Percentiles rank a stretch among this genome's conserved stretches.
phyloP scores from a whole-genome alignment of 164 flowering plant species.

The Chimonanthus praecox region DNA sequence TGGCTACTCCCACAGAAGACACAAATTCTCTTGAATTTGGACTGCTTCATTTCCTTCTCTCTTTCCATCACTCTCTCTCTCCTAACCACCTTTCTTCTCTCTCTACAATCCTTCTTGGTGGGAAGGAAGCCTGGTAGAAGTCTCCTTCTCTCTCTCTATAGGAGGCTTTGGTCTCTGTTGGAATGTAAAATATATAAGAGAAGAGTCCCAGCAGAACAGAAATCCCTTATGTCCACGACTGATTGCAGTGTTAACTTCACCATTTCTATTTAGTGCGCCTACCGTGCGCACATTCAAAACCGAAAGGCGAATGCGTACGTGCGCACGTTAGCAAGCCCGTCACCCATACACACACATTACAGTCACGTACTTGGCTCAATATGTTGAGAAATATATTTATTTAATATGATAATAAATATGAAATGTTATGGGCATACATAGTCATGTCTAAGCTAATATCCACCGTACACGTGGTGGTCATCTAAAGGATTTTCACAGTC shows the following conservation, averaged over 20 bases:
- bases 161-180: too few relatives aligned
- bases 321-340: neutral
- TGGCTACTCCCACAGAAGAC: conserved; percentile 99
- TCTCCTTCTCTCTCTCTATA: neutral
- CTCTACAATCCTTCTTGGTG: neutral
- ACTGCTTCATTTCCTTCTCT: conserved; percentile 39
- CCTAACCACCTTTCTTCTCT: neutral
- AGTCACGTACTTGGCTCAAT: neutral
- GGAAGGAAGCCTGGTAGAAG: neutral
- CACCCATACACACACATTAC: neutral
- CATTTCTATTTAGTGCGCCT: conserved; percentile 6
- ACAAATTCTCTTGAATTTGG: conserved; percentile 84
- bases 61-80: conserved; percentile 41
- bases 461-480: too few relatives aligned
- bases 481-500: too few relatives aligned
- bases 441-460: too few relatives aligned
- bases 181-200: too few relatives aligned
- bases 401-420: too few relatives aligned
- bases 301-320: neutral
- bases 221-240: neutral
- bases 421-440: too few relatives aligned
- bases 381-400: too few relatives aligned
- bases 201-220: neutral
- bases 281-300: neutral
- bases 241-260: neutral